Base-by-base conservation (phyloP, 352 stramenopile genomes). In the Stephanocyclus meneghinianus region DNA sequence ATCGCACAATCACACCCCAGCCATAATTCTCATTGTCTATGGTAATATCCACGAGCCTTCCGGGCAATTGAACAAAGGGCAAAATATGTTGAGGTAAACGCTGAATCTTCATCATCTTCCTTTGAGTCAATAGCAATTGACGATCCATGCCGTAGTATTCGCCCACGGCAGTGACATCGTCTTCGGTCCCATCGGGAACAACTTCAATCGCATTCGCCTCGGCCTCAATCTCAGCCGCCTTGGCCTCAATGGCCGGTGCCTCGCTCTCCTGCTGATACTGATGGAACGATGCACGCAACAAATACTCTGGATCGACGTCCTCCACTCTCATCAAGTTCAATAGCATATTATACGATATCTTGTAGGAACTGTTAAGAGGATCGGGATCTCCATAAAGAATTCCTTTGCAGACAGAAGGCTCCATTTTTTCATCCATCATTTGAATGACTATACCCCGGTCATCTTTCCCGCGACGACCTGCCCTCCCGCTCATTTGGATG, bases 301-400 rank as follows among this genome's bases (percentile, higher is more conserved):
- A 95, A 81, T 98, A 99, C 86, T 99, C 97, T 8, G 94, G 94
- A 69, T 97, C 94, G 4, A 97, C 96, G 77, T 98, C 97, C 90
- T 99, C 97, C 13, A 99, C 97, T 59, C 98, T 94, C 90, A 99
- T 94, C 89, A 99, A 92, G 84, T 99, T 99, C 16, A 99, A 86
- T 55, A 99, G 88, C 97, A 99, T 99, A 89, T 99, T 99, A 92
- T 99, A 99, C 26, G 95, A 97, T 63, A 99, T 96, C 83, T 98
- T 95, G 89, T 99, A 99, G 26, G 84, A 94, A 48, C 87, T 95
- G 74, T 97, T 95, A 9, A 98, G 87, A 15, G 94, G 91, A 85
- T 97, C 94, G n/a, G 95, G 92, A 68, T 95, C 92, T 62, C 91
- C 94, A 68, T 97, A 97, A 37, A 97, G 57, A 77, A 97, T 65